Base-by-base conservation (phyloP, 306 rosid genomes). In the Fagus crenata region DNA sequence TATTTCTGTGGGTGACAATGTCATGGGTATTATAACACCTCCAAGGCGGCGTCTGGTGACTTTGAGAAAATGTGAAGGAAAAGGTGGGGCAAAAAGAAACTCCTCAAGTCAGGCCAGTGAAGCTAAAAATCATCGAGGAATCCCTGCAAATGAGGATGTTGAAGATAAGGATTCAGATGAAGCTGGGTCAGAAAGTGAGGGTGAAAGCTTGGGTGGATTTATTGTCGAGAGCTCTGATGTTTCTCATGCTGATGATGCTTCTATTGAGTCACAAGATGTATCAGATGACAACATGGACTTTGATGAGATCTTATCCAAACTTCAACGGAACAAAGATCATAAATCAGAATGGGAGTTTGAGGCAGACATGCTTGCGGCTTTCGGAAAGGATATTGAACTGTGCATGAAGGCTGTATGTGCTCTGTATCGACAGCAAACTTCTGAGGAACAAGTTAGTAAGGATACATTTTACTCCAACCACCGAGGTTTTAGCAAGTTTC, bases 351-450 rank as follows among this genome's bases (percentile, higher is more conserved):
- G 97, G 93, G 90, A 91, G 71, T 88, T 74, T 70, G 97, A 91
- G 89, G 93, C 78, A 12, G 93, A 89, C 76, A 89, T 91, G 93
- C 93, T 89, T 74, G 87, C 91, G 37, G 93, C 84, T 28, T 88
- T 88, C 63, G 91, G 88, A 6, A 91, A 86, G 87, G 90, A 89
- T 77, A 80, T 85, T 54, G 84, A 86, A 80, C 53, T 91, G 80
- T 91, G 93, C 86, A 91, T 91, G 97, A 91, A 79, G 77, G 91
- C 91, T 76, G 92, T 89, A 43, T 91, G 97, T 53, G 86, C 90
- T 65, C 90, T 91, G 42, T 91, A 91, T 78, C 75, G 89, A 39
- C 91, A 84, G 82, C 93, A 89, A 84, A 88, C 91, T 49, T 72
- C 85, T 14, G 90, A 81, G 18, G 94, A 91, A 80, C 79, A 81